Conservation (phyloP, 1,284 basidiomycete species). For the Heterobasidion annosum region DNA sequence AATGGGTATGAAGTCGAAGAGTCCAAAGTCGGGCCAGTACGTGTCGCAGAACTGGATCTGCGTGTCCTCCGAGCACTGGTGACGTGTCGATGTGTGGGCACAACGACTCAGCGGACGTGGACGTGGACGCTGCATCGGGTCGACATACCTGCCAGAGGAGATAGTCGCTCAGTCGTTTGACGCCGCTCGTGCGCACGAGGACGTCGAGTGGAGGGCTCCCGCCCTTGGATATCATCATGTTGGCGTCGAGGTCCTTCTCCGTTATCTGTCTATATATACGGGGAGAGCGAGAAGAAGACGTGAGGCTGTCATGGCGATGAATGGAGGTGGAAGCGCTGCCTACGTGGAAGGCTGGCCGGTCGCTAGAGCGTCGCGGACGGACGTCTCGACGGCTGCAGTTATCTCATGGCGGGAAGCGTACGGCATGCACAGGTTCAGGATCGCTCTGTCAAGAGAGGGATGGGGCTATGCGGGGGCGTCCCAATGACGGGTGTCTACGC, state of each 20-base stretch:
- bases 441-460: slow-evolving; percentile 43
- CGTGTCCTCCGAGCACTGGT: slow-evolving; percentile 69
- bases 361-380: slow-evolving; percentile 23
- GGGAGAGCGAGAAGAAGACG: neutral
- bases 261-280: slow-evolving; percentile 41
- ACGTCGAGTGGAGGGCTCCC: slow-evolving; percentile 84
- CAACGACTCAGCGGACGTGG: neutral
- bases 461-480: neutral
- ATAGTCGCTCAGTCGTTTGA: slow-evolving; percentile 86
- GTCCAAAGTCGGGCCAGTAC: slow-evolving; percentile 94
- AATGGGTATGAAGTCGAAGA: slow-evolving; percentile 81
- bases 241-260: slow-evolving; percentile 53
- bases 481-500: neutral
- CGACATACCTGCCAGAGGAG: slow-evolving; percentile 85
- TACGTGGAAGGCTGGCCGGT: slow-evolving; percentile 9
- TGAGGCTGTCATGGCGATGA: neutral
- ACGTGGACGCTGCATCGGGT: neutral
- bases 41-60: slow-evolving; percentile 88
- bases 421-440: slow-evolving; percentile 93
- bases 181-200: slow-evolving; percentile 88
- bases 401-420: slow-evolving; percentile 94
- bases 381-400: slow-evolving; percentile 48
- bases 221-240: slow-evolving; percentile 57
- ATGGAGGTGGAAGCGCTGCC: slow-evolving; percentile 1
- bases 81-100: neutral